A percentile compares a stretch with the other conserved stretches of the same genome.
These are phyloP conservation scores for Diphasiastrum complanatum DNA, from an alignment of 83 land plant species.

Conservation along the genomic window DNA sequence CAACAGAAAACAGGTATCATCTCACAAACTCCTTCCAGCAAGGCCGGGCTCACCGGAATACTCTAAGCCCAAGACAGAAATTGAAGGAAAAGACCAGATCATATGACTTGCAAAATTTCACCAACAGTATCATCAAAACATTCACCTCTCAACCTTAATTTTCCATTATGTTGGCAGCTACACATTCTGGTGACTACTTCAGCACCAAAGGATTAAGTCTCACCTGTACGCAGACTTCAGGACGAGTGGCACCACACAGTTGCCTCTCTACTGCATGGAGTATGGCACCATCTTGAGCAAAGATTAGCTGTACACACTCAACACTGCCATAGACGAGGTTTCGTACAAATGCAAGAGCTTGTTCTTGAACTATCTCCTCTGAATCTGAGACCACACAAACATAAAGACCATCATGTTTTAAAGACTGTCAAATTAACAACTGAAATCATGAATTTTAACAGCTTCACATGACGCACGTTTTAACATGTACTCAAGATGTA, in stretches of 20 bases:
- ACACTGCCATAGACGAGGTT: constrained; percentile 81
- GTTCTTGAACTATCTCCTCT: constrained; percentile 78
- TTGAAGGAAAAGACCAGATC: no score
- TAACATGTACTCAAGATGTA: not conserved
- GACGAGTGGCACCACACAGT: constrained; percentile 37
- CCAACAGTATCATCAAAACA: no score
- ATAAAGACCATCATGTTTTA: not conserved
- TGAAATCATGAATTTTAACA: not conserved
- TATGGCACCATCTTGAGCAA: constrained; percentile 54
- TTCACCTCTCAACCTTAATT: no score
- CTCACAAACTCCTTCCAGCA: no score
- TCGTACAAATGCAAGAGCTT: constrained; percentile 72
- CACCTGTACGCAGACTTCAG: constrained; percentile 79
- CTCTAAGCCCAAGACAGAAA: no score
- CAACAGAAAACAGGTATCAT: no score
- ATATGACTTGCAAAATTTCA: no score
- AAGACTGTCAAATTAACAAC: not conserved
- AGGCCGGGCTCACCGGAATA: no score
- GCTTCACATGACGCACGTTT: not conserved
- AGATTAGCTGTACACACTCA: constrained; percentile 51
- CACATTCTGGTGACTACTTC: no score
- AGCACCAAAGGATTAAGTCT: not conserved
- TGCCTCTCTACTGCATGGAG: constrained; percentile 57
- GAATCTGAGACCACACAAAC: constrained; percentile 42
- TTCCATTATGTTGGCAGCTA: no score